These are phyloP conservation scores for Hirsutella rhossiliensis DNA, from an alignment of 2,329 filamentous ascomycete species.

Conservation along the genomic window DNA sequence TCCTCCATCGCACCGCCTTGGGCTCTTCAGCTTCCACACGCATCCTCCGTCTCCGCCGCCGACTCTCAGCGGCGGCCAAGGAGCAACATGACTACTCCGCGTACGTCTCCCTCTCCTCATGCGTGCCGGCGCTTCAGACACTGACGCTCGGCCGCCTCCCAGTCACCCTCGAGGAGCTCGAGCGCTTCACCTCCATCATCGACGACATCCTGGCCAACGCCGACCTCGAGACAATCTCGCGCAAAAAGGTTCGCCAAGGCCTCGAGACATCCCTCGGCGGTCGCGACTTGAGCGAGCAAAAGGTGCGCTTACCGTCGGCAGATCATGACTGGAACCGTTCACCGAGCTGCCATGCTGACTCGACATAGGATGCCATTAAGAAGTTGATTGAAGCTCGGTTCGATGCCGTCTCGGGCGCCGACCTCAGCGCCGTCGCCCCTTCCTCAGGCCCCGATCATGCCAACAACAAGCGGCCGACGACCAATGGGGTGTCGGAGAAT, in stretches of 20 bases:
- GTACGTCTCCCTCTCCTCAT: neutral
- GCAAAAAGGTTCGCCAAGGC: slow-evolving; percentile 48
- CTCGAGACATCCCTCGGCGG: slow-evolving; percentile 42
- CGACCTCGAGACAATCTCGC: slow-evolving; percentile 50
- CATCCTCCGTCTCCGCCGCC: neutral
- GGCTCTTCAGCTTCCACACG: neutral
- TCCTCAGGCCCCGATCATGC: slow-evolving; percentile 17
- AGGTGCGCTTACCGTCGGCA: slow-evolving; percentile 25
- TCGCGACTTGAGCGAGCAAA: slow-evolving; percentile 46
- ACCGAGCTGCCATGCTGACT: neutral
- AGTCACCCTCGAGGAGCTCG: slow-evolving; percentile 39
- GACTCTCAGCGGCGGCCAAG: neutral
- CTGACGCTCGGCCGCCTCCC: neutral
- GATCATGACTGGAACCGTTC: neutral
- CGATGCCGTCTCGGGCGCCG: slow-evolving; percentile 48
- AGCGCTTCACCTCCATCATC: slow-evolving; percentile 45
- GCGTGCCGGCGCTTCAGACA: neutral
- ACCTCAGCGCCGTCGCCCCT: slow-evolving; percentile 33
- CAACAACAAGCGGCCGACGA: slow-evolving; percentile 20
- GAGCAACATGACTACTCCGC: slow-evolving; percentile 4
- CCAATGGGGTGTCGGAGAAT: slow-evolving; percentile 22
- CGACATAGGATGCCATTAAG: slow-evolving; percentile 52
- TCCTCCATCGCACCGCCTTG: neutral
- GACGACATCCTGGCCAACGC: slow-evolving; percentile 45
- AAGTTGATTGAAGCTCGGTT: slow-evolving; percentile 62